Base-by-base conservation (phyloP, 768 basidiomycete species). In the Megacollybia marginata region DNA sequence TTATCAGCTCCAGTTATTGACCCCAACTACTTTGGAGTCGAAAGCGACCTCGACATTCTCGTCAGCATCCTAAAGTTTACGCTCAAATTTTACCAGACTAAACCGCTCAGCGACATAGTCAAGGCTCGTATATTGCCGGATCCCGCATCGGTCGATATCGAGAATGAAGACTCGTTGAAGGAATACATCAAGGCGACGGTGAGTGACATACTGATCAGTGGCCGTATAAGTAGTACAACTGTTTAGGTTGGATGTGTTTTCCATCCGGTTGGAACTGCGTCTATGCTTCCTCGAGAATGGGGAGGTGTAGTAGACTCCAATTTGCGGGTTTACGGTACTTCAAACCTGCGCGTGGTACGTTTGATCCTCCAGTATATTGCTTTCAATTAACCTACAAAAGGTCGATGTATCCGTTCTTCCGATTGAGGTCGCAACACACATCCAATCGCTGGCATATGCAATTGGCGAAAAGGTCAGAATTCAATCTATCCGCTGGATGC, bases 1-100 rank as follows among this genome's bases (percentile, higher is more conserved):
- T 70, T 72, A 51, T 58, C 61, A 13, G 44, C 65, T 16, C 78
- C 78, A 1, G 50, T 57, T 6, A 76, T 80, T 55, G 69, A 80
- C 55, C 73, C 73, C 5, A 61, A 67, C 46, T 74, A 72, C 59
- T 66, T 72, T 46, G 53, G 54, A n/a, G 57, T 63, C 44, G 44
- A 49, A 19, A 42, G 52, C 8, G 63, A 65, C 48, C 19, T 64
- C 6, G 49, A 54, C 7, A 28, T 63, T 15, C 40, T 61, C 31
- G 43, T 64, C 36, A 48, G 62, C 45, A 54, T 47, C 1, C 23
- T 63, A 20, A 59, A 65, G 55, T 64, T 64, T 38, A 50, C 55
- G n/a, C 55, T 57, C 2, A 59, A 53, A 44, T 64, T 7, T 33
- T 45, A 12, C 28, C 2, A 54, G 0, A 58, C 56, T 9, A 52